These are phyloP conservation scores for Penicillium hesseltinei DNA, from an alignment of 2,329 filamentous ascomycete genomes.

Conservation along the genomic window DNA sequence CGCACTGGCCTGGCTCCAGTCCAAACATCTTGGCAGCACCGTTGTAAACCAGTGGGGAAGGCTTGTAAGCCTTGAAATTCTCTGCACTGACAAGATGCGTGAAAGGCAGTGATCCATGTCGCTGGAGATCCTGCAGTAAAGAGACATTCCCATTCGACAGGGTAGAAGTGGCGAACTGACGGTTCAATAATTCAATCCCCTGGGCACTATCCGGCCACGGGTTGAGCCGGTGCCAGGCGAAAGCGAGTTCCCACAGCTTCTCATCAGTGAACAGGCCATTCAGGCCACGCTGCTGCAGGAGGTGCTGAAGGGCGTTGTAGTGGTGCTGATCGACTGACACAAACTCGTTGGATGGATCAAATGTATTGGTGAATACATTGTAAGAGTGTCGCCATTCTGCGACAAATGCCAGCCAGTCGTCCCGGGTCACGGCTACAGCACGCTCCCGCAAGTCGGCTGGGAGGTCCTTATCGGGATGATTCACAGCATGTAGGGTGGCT, in stretches of 20 bases:
- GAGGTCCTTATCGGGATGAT: conserved; percentile 47
- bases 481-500: conserved; percentile 51
- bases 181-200: conserved; percentile 59
- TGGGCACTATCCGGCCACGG: conserved; percentile 64
- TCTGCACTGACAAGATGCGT: conserved; percentile 63
- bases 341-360: conserved; percentile 50
- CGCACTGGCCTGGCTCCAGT: conserved; percentile 60
- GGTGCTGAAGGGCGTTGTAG: conserved; percentile 57
- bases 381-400: conserved; percentile 70
- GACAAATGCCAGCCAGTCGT: conserved; percentile 65
- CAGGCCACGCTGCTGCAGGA: conserved; percentile 59
- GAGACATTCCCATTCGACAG: conserved; percentile 72
- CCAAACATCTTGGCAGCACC: conserved; percentile 63
- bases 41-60: conserved; percentile 64
- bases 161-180: conserved; percentile 60
- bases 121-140: conserved; percentile 64
- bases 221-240: conserved; percentile 69
- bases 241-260: conserved; percentile 60
- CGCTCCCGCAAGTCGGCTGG: conserved; percentile 49
- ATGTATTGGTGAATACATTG: conserved; percentile 55
- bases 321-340: conserved; percentile 73
- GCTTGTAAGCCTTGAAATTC: conserved; percentile 74
- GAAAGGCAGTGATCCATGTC: conserved; percentile 61
- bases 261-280: conserved; percentile 59
- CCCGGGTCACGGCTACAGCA: conserved; percentile 51